phyloP scores from a whole-genome alignment of 2,329 filamentous ascomycete genomes.

The Helicocarpus griseus region DNA sequence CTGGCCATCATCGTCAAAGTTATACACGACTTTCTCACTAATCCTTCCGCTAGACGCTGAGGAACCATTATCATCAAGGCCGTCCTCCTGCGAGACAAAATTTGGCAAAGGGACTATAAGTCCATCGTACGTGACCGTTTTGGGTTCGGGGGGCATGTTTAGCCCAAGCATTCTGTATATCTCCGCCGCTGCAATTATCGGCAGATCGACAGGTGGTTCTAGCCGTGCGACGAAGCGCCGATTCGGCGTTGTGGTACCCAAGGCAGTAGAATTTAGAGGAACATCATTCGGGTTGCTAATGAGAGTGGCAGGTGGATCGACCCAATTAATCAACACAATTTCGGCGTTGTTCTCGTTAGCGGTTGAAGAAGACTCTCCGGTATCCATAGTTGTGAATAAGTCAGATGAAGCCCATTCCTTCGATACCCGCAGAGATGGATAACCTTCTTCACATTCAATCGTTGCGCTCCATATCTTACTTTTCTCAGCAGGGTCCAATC shows the following conservation, averaged over 20 bases:
- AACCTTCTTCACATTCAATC: slow-evolving; percentile 37
- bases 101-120: slow-evolving; percentile 22
- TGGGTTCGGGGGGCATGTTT: slow-evolving; percentile 31
- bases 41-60: slow-evolving; percentile 22
- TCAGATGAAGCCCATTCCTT: slow-evolving; percentile 34
- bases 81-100: slow-evolving; percentile 14
- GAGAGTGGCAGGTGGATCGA: slow-evolving; percentile 29
- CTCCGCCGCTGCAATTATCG: slow-evolving; percentile 31
- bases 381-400: slow-evolving; percentile 22
- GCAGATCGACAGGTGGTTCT: slow-evolving; percentile 34
- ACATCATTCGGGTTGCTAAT: slow-evolving; percentile 25
- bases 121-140: slow-evolving; percentile 29
- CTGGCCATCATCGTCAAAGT: slow-evolving; percentile 22
- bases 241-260: slow-evolving; percentile 29
- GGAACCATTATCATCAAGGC: slow-evolving; percentile 14
- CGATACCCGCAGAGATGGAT: slow-evolving; percentile 34
- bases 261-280: slow-evolving; percentile 29
- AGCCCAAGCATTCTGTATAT: slow-evolving; percentile 33
- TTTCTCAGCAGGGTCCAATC: slow-evolving; percentile 14
- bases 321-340: slow-evolving; percentile 27
- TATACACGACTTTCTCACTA: slow-evolving; percentile 24
- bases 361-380: slow-evolving; percentile 16
- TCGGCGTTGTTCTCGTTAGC: slow-evolving; percentile 16
- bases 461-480: slow-evolving; percentile 26
- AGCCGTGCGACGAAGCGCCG: slow-evolving; percentile 36